Percentiles rank a stretch among this genome's conserved stretches.
phyloP scores from a whole-genome alignment of 2,329 filamentous ascomycete genomes.

The Xylaria sp. region DNA sequence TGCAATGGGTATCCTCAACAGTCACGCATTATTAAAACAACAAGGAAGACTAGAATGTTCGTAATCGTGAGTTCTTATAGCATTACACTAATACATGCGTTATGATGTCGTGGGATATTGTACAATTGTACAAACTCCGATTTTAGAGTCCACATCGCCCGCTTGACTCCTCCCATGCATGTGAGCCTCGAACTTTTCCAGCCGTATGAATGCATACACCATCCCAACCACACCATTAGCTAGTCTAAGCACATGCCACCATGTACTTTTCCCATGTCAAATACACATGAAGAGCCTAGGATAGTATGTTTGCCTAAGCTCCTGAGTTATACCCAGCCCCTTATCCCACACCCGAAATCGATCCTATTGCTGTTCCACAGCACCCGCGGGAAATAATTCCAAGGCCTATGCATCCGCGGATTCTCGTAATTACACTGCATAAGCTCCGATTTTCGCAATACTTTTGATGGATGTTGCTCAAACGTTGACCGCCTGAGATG shows the following conservation, averaged over 20 bases:
- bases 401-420: constrained; percentile 5
- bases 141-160: constrained; percentile 43
- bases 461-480: constrained; percentile 45
- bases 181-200: constrained; percentile 45
- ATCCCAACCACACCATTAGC: constrained; percentile 37
- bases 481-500: constrained; percentile 64
- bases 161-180: constrained; percentile 50
- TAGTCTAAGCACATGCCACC: constrained; percentile 41
- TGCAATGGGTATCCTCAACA: not conserved
- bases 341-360: constrained; percentile 39
- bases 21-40: not conserved
- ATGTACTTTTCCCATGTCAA: constrained; percentile 43
- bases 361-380: constrained; percentile 36
- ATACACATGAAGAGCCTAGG: constrained; percentile 37
- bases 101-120: constrained; percentile 45
- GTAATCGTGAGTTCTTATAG: constrained; percentile 41
- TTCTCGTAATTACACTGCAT: constrained; percentile 12
- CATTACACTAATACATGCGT: constrained; percentile 49
- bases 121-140: constrained; percentile 48
- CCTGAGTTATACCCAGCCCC: constrained; percentile 38
- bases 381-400: constrained; percentile 23
- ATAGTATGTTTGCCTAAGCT: constrained; percentile 24
- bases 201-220: constrained; percentile 50
- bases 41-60: constrained; percentile 6
- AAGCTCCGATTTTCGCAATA: constrained; percentile 19